A percentile compares a stretch with the other conserved stretches of the same genome.
Conservation (phyloP, 805 yeast species). For the Schizosaccharomyces japonicus region DNA sequence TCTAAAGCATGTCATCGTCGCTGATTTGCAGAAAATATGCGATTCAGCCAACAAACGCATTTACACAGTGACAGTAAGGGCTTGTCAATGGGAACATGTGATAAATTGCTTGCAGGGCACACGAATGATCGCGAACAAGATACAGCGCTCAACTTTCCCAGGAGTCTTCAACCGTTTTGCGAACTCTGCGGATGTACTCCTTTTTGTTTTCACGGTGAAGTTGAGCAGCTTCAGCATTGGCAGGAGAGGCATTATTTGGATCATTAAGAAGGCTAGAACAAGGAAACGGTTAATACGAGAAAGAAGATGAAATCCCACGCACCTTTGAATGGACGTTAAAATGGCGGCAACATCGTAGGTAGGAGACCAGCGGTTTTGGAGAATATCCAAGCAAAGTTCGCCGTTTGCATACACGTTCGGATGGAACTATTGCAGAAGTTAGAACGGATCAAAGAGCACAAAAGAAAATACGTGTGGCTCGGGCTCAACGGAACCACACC, state of each 20-base stretch:
- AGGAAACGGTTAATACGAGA: background rate
- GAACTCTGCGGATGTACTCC: conserved; percentile 72
- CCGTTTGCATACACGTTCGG: conserved; percentile 93
- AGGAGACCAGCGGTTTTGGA: conserved; percentile 96
- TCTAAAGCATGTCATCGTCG: too few species aligned
- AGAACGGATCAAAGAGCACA: background rate
- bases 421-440: conserved; percentile 33
- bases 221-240: conserved; percentile 93
- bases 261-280: conserved; percentile 47
- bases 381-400: conserved; percentile 80
- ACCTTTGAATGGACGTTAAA: conserved; percentile 70
- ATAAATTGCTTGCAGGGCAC: background rate
- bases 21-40: too few species aligned
- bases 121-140: background rate
- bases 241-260: conserved; percentile 90
- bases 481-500: too few species aligned
- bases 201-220: conserved; percentile 83
- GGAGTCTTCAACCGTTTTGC: conserved; percentile 82
- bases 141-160: conserved; percentile 28
- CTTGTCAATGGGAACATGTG: background rate
- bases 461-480: too few species aligned
- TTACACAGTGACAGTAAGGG: too few species aligned
- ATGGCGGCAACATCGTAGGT: conserved; percentile 93
- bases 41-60: background rate
- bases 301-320: background rate